These are phyloP conservation scores for Gyromitra esculenta DNA, from an alignment of 2,329 filamentous ascomycete species.

Conservation along the genomic window DNA sequence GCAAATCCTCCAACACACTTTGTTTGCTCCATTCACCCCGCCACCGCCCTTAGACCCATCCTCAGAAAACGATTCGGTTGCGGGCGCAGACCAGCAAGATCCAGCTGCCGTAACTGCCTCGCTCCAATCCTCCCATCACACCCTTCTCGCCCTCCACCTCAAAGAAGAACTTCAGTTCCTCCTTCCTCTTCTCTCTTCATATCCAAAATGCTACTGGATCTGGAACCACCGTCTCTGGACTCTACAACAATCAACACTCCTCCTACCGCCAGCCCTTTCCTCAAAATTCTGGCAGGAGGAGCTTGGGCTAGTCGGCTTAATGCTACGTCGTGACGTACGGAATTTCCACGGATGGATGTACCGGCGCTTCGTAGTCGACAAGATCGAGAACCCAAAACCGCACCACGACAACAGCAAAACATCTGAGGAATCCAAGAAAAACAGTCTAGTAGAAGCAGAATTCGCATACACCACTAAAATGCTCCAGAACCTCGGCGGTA, in stretches of 20 bases:
- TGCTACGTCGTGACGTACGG: slow-evolving; percentile 83
- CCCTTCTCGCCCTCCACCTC: slow-evolving; percentile 66
- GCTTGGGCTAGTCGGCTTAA: slow-evolving; percentile 82
- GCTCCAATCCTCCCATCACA: slow-evolving; percentile 55
- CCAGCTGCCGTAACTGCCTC: slow-evolving; percentile 55
- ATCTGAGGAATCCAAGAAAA: slow-evolving; percentile 27
- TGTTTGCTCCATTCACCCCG: slow-evolving; percentile 67
- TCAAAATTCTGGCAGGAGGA: slow-evolving; percentile 83
- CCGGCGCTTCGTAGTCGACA: slow-evolving; percentile 78
- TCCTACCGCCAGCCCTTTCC: slow-evolving; percentile 69
- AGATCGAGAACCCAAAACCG: slow-evolving; percentile 70
- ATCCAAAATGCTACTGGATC: slow-evolving; percentile 99
- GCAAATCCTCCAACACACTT: slow-evolving; percentile 71
- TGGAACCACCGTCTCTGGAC: slow-evolving; percentile 96
- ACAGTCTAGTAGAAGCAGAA: slow-evolving; percentile 78
- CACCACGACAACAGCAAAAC: not conserved
- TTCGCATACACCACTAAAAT: slow-evolving; percentile 91
- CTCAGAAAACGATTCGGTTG: slow-evolving; percentile 60
- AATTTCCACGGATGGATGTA: slow-evolving; percentile 99
- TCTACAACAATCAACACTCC: slow-evolving; percentile 74
- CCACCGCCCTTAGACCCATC: slow-evolving; percentile 62
- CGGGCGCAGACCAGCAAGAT: slow-evolving; percentile 55
- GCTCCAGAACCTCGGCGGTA: slow-evolving; percentile 72
- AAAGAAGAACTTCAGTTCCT: slow-evolving; percentile 81
- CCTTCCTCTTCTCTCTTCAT: slow-evolving; percentile 82